A percentile compares a stretch with the other conserved stretches of the same genome.
These are phyloP conservation scores for Ceratobasidium sp. DNA, from an alignment of 1,284 basidiomycete genomes.

Conservation along the genomic window DNA sequence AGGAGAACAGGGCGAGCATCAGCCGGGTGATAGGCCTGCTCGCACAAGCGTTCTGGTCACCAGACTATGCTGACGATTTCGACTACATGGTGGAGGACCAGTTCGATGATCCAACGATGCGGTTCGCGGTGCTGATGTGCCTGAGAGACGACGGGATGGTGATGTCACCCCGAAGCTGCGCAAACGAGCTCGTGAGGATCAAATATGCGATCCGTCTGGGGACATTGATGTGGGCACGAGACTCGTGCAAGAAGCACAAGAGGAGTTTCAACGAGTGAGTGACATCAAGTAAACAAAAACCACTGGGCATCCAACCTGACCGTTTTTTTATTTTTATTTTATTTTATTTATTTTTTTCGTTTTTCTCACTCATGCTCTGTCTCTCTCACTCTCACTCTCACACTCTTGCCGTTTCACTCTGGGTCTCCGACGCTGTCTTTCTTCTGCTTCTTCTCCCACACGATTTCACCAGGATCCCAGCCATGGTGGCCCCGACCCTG, in stretches of 20 bases:
- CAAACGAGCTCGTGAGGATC: neutral
- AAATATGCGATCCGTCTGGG: neutral
- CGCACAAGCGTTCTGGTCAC: neutral
- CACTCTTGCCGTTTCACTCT: too few species aligned
- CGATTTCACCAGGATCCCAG: too few species aligned
- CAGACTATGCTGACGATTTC: neutral
- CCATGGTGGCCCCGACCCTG: too few species aligned
- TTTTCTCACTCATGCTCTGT: too few species aligned
- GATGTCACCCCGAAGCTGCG: neutral
- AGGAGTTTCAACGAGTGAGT: neutral
- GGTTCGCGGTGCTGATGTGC: neutral
- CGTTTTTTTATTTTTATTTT: too few species aligned
- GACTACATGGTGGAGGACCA: neutral
- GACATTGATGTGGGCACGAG: neutral
- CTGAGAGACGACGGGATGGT: neutral
- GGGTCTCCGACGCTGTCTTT: too few species aligned
- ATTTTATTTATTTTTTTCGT: too few species aligned
- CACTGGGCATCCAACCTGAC: too few species aligned
- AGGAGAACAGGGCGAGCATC: too few species aligned
- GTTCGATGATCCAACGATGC: neutral
- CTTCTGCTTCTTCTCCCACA: too few species aligned
- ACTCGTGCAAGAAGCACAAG: neutral
- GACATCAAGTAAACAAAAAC: too few species aligned
- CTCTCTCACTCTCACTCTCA: too few species aligned
- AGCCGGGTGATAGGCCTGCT: neutral